These are phyloP conservation scores for Hypoxylon sp. DNA, from an alignment of 2,329 filamentous ascomycete species.

Conservation along the genomic window DNA sequence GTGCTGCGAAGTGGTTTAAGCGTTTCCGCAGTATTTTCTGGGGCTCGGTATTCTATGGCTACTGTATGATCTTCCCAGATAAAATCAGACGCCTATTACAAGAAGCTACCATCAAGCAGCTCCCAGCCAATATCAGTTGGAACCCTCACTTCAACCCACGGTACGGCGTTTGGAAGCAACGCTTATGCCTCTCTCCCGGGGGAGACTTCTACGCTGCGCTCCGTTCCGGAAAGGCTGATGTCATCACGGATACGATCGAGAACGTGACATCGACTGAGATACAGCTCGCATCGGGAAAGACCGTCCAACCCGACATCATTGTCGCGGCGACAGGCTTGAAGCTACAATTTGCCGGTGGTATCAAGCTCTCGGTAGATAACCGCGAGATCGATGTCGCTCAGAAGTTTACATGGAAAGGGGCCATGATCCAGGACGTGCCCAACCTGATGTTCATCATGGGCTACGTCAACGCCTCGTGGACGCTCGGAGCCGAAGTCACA, in stretches of 20 bases:
- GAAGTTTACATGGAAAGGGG: constrained; percentile 73
- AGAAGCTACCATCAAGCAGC: constrained; percentile 59
- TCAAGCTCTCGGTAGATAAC: constrained; percentile 69
- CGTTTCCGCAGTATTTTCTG: constrained; percentile 64
- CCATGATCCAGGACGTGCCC: constrained; percentile 77
- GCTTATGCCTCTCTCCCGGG: constrained; percentile 76
- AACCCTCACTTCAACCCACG: constrained; percentile 75
- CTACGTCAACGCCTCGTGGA: constrained; percentile 78
- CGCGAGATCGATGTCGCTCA: constrained; percentile 61
- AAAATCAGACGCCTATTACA: constrained; percentile 65
- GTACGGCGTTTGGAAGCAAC: constrained; percentile 80
- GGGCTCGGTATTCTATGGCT: constrained; percentile 62
- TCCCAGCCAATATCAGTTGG: constrained; percentile 68
- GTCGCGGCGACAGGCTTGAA: constrained; percentile 78
- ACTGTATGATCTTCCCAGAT: constrained; percentile 68
- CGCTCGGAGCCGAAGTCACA: constrained; percentile 72
- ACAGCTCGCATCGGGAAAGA: constrained; percentile 62
- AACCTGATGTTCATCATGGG: constrained; percentile 74
- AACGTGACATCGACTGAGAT: constrained; percentile 65
- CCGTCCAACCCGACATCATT: constrained; percentile 75
- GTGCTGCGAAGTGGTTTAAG: constrained; percentile 54
- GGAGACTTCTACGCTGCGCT: constrained; percentile 70
- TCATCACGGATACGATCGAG: constrained; percentile 68
- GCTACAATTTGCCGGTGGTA: constrained; percentile 69
- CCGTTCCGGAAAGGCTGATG: constrained; percentile 59